Conservation (phyloP, 768 basidiomycete genomes). For the Termitomyces sp. region DNA sequence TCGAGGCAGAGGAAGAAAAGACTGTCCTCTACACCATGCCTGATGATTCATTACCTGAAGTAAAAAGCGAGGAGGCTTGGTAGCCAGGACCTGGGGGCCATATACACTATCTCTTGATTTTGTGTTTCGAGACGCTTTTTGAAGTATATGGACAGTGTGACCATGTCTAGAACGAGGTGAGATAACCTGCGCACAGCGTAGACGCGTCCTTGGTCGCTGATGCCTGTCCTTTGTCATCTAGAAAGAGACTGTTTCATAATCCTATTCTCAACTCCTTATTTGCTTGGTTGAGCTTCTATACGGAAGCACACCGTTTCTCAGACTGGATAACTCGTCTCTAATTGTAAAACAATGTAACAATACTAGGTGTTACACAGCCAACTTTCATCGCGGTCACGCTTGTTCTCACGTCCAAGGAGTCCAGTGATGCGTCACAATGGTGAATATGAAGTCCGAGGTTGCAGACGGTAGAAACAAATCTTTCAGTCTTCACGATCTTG, state of each 20-base stretch:
- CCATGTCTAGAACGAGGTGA: background rate
- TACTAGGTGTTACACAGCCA: background rate
- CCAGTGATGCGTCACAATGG: background rate
- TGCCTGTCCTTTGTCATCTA: background rate
- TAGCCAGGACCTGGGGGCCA: background rate
- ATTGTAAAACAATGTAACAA: background rate
- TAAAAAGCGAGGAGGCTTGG: slow-evolving; percentile 8
- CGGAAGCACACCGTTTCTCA: background rate
- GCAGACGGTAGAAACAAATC: too few species aligned
- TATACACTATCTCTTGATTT: background rate
- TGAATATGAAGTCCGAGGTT: background rate
- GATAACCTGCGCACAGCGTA: background rate
- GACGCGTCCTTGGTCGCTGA: background rate
- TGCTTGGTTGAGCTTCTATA: background rate
- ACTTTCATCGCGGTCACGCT: background rate
- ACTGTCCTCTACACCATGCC: slow-evolving; percentile 5
- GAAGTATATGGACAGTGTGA: background rate
- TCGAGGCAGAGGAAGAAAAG: slow-evolving; percentile 22
- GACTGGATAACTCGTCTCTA: background rate
- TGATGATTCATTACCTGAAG: background rate
- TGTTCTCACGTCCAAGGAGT: background rate
- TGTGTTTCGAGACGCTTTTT: background rate
- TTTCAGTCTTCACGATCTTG: background rate
- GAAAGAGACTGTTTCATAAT: background rate
- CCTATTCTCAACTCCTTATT: background rate